Percentiles rank a stretch among this genome's conserved stretches.
phyloP scores from a whole-genome alignment of 192 early-diverging fungal species.

The Powellomyces hirtus region DNA sequence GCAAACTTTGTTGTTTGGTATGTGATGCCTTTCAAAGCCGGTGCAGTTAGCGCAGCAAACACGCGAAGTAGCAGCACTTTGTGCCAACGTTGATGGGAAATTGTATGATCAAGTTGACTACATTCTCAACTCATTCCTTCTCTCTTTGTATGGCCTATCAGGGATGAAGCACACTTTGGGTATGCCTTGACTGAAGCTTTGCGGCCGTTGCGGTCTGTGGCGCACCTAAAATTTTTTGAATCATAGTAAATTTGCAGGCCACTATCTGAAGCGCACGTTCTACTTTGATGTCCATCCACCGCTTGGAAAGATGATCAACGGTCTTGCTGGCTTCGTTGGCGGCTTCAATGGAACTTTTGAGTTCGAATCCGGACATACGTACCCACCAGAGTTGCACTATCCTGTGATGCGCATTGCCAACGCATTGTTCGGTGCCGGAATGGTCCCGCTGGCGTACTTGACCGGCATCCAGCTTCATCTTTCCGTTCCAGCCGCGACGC shows the following conservation, averaged over 20 bases:
- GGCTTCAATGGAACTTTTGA: slow-evolving; percentile 85
- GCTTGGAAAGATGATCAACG: slow-evolving; percentile 94
- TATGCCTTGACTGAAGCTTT: slow-evolving; percentile 6
- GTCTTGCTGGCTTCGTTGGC: slow-evolving; percentile 74
- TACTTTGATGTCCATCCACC: slow-evolving; percentile 99
- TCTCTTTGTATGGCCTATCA: too few species aligned
- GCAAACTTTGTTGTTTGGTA: slow-evolving; percentile 51
- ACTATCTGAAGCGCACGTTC: slow-evolving; percentile 90
- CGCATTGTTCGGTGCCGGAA: slow-evolving; percentile 81
- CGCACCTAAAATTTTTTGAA: neutral
- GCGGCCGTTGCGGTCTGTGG: neutral
- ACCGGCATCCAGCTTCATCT: slow-evolving; percentile 77
- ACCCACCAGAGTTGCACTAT: slow-evolving; percentile 82
- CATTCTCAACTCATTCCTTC: neutral
- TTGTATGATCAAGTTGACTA: neutral
- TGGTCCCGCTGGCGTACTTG: slow-evolving; percentile 87
- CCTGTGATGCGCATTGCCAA: slow-evolving; percentile 85
- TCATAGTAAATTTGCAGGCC: slow-evolving; percentile 77
- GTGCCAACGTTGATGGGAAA: neutral
- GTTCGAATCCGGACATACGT: slow-evolving; percentile 76
- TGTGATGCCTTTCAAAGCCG: neutral
- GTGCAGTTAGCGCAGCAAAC: neutral
- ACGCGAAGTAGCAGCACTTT: neutral
- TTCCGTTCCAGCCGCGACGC: slow-evolving; percentile 60
- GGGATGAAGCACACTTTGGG: slow-evolving; percentile 68